Base-by-base conservation (phyloP, 192 early-diverging fungal species). In the Coemansia sp. region DNA sequence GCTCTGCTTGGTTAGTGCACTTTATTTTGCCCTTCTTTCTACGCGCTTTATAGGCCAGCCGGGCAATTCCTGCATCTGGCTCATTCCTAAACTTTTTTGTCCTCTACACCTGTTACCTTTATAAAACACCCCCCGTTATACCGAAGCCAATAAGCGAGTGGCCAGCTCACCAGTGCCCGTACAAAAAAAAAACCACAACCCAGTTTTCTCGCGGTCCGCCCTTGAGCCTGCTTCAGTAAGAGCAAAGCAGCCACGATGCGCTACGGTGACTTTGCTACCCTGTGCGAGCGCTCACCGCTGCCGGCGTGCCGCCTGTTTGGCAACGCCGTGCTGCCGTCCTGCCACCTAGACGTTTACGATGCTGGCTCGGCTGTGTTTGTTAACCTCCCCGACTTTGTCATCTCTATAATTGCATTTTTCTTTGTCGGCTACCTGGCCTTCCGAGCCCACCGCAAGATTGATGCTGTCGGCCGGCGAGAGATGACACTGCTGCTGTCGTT, bases 391-490 rank as follows among this genome's bases (percentile, higher is more conserved):
- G 79, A 81, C 59, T 76, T 81, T 81, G 73, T 69, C 56, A 60
- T 71, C 27, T 71, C 79, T 21, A 62, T 73, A 28, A 53, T 81
- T 21, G 64, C 73, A 50, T 71, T 81, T 23, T 33, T 81, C 23
- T 59, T 66, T 53, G 65, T 67, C 51, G 50, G 68, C 32, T 76
- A 76, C 29, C 57, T 74, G 64, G 68, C 65, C 33, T 73, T 71
- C 60, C 65, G 66, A 14, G 71, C 73, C 25, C 69, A 76, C 54
- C 73, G 73, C 58, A 71, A 76, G 63, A 50, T 81, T 31, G 79
- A 67, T 27, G 79, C 79, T 46, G 79, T 81, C 38, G 79, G 79
- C 32, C 79, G 79, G 73, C 73, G 73, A 71, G 79, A 81, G 46
- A 81, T 81, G 69, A 64, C 73, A 2, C 49, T 77, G 58, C 52